A percentile compares a stretch with the other conserved stretches of the same genome.
phyloP scores from a whole-genome alignment of 768 basidiomycete species.

The Leccinellum albellum region DNA sequence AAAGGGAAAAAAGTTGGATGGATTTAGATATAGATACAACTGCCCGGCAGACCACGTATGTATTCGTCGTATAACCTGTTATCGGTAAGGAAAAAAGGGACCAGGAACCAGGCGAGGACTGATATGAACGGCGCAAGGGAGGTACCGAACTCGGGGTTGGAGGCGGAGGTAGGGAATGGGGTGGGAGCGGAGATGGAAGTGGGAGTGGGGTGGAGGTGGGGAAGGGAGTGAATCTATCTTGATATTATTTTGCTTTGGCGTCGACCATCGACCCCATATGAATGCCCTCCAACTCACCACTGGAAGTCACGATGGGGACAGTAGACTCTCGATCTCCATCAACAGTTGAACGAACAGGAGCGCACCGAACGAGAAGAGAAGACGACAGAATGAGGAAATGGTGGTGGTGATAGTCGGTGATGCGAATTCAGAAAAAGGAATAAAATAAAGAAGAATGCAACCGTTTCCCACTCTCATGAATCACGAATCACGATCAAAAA shows the following conservation, averaged over 20 bases:
- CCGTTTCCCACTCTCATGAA: not conserved
- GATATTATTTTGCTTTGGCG: not conserved
- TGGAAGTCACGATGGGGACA: not conserved
- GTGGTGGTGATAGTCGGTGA: not conserved
- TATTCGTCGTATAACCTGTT: not conserved
- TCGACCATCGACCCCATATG: not conserved
- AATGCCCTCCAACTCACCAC: not conserved
- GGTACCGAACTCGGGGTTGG: not conserved
- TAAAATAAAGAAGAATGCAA: not conserved
- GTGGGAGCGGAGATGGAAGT: not conserved
- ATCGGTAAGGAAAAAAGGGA: not conserved
- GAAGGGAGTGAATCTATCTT: not conserved
- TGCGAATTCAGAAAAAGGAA: not conserved
- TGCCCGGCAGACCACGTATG: not conserved
- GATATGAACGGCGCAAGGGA: not conserved
- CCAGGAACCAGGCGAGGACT: not conserved
- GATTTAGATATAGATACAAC: not conserved
- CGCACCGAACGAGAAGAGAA: not conserved
- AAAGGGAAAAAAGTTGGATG: too few relatives aligned
- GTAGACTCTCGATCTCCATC: not conserved
- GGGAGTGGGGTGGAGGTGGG: not conserved
- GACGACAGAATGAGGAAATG: not conserved
- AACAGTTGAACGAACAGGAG: not conserved
- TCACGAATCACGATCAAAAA: not conserved
- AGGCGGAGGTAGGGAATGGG: not conserved